phyloP scores from a whole-genome alignment of 2,329 filamentous ascomycete genomes.

The Neonectria magnoliae region DNA sequence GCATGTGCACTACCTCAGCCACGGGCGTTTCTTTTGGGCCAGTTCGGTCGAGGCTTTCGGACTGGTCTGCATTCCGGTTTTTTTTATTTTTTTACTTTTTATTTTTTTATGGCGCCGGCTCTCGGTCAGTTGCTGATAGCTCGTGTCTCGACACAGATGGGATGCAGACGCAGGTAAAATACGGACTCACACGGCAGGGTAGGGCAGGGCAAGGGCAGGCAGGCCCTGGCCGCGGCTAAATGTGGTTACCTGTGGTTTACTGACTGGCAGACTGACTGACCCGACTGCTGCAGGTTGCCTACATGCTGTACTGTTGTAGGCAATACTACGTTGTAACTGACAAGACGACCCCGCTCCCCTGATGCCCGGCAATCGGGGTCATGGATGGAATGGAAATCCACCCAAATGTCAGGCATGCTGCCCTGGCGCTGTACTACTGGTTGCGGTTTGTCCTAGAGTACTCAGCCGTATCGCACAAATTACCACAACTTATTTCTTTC shows the following conservation, averaged over 20 bases:
- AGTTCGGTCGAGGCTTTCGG: background rate
- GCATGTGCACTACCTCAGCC: too few species aligned
- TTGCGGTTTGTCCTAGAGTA: background rate
- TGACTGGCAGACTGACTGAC: too few species aligned
- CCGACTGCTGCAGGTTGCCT: background rate
- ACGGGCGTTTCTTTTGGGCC: too few species aligned
- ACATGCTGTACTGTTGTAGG: too few species aligned
- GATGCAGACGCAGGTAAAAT: background rate
- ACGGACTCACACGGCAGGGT: too few species aligned
- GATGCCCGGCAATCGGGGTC: background rate
- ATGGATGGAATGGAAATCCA: background rate
- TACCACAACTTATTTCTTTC: background rate
- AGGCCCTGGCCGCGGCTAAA: conserved; percentile 19
- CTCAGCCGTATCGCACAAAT: background rate
- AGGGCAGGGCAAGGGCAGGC: background rate
- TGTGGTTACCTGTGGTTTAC: conserved; percentile 22
- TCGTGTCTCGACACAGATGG: background rate
- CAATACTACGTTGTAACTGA: background rate
- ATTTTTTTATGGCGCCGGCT: too few species aligned
- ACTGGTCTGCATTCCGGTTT: too few species aligned
- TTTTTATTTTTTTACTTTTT: too few species aligned
- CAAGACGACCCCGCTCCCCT: background rate
- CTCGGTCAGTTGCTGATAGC: background rate
- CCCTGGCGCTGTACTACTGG: background rate
- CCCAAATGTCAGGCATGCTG: background rate